A percentile compares a stretch with the other conserved stretches of the same genome.
These are phyloP conservation scores for Ophiostoma tasmaniense DNA, from an alignment of 2,329 filamentous ascomycete genomes.

Conservation along the genomic window DNA sequence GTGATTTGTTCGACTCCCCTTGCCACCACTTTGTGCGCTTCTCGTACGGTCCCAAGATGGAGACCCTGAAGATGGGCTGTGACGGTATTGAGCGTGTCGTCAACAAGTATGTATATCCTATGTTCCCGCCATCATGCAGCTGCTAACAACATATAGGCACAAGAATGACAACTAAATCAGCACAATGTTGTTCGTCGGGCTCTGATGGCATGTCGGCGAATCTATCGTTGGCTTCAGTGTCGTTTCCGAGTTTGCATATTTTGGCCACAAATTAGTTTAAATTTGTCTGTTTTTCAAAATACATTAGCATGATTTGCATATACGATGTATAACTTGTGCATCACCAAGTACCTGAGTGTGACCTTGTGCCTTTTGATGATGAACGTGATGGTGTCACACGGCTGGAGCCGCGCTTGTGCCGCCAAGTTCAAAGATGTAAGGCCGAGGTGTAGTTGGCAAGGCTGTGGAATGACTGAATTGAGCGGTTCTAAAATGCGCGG, in stretches of 20 bases:
- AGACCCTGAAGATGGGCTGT: slow-evolving; percentile 66
- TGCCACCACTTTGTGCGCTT: slow-evolving; percentile 88
- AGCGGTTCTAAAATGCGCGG: background rate
- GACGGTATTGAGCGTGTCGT: slow-evolving; percentile 80
- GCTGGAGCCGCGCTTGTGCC: background rate
- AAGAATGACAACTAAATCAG: background rate
- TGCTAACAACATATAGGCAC: slow-evolving; percentile 2
- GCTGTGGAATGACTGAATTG: background rate
- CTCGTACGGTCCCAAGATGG: slow-evolving; percentile 77
- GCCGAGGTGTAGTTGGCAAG: background rate
- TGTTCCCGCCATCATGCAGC: background rate
- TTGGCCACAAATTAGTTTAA: background rate
- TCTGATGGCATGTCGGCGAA: background rate
- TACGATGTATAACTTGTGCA: no score
- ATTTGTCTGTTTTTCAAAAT: background rate
- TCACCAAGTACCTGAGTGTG: background rate
- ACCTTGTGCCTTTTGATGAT: background rate
- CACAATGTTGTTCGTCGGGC: background rate
- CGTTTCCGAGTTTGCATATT: background rate
- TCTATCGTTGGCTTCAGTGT: background rate
- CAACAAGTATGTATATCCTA: slow-evolving; percentile 44
- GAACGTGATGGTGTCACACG: background rate
- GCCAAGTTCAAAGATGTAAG: background rate
- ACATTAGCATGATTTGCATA: background rate
- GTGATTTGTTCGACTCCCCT: slow-evolving; percentile 88